Conservation (phyloP, 2,329 filamentous ascomycete genomes). For the Penicillium freii region DNA sequence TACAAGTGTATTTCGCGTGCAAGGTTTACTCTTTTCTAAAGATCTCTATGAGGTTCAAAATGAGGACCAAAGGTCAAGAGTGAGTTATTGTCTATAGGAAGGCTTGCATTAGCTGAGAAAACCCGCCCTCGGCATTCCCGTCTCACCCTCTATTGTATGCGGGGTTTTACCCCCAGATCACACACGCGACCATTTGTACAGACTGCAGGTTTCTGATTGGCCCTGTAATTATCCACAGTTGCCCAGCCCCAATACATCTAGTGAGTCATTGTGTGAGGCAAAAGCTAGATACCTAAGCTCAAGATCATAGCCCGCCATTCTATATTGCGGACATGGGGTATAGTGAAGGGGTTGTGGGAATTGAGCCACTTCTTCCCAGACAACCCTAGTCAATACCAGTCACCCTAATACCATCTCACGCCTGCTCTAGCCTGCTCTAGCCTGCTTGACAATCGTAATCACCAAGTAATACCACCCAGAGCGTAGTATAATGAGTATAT, state of each 20-base stretch:
- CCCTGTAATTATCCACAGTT: neutral
- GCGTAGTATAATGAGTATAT: neutral
- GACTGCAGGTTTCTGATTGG: neutral
- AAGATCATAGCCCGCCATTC: slow-evolving; percentile 18
- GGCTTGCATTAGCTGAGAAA: neutral
- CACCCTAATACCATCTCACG: neutral
- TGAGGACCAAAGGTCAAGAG: neutral
- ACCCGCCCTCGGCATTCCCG: neutral
- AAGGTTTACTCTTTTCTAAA: neutral
- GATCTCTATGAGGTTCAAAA: too few relatives aligned
- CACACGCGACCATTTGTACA: neutral
- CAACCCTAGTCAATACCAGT: neutral
- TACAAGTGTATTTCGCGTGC: neutral
- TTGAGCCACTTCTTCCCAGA: neutral
- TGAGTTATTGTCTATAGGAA: neutral
- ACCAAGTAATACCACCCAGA: neutral
- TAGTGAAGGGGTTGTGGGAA: slow-evolving; percentile 16
- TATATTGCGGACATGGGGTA: slow-evolving; percentile 24
- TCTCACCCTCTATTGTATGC: neutral
- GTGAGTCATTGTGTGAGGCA: neutral
- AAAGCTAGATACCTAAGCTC: slow-evolving; percentile 8
- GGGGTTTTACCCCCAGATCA: neutral
- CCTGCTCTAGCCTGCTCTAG: neutral
- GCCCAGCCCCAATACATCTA: neutral
- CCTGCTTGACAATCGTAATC: neutral